Conservation (phyloP, 768 basidiomycete genomes). For the Cystofilobasidium macerans region DNA sequence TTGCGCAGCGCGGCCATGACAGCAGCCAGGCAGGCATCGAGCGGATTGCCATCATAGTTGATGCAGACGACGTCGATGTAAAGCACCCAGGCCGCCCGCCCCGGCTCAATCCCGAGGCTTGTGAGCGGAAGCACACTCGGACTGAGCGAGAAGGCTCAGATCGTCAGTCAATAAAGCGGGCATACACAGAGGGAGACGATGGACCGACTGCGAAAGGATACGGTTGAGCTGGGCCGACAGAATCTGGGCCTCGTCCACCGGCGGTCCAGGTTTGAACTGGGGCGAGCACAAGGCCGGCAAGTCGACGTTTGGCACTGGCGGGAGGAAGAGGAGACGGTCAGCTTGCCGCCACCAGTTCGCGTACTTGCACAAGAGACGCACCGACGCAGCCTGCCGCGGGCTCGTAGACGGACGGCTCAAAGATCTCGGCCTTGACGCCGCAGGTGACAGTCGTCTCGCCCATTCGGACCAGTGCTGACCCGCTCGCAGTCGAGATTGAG, state of each 20-base stretch:
- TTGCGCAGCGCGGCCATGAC: conserved; percentile 77
- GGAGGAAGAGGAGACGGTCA: not conserved
- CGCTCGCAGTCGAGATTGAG: conserved; percentile 86
- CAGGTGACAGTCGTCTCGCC: conserved; percentile 93
- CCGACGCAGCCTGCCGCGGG: conserved; percentile 74
- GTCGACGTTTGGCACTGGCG: conserved; percentile 82
- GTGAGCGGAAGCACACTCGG: conserved; percentile 54
- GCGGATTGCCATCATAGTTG: conserved; percentile 92
- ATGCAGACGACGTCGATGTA: conserved; percentile 92
- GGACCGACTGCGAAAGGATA: conserved; percentile 56
- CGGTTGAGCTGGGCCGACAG: conserved; percentile 74
- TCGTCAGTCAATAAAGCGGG: not conserved
- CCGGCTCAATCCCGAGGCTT: conserved; percentile 66
- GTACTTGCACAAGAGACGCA: conserved; percentile 33
- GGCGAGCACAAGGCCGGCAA: conserved; percentile 86
- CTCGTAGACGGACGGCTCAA: conserved; percentile 70
- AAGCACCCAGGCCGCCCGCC: conserved; percentile 80
- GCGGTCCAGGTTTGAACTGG: conserved; percentile 89
- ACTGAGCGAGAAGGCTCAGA: conserved; percentile 40
- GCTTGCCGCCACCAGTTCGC: not conserved
- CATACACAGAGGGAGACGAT: not conserved
- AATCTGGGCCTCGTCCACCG: conserved; percentile 84
- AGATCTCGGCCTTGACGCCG: conserved; percentile 89
- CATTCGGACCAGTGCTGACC: conserved; percentile 78
- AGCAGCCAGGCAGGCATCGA: conserved; percentile 78